Conservation (phyloP, 768 basidiomycete species). For the Serendipita vermifera region DNA sequence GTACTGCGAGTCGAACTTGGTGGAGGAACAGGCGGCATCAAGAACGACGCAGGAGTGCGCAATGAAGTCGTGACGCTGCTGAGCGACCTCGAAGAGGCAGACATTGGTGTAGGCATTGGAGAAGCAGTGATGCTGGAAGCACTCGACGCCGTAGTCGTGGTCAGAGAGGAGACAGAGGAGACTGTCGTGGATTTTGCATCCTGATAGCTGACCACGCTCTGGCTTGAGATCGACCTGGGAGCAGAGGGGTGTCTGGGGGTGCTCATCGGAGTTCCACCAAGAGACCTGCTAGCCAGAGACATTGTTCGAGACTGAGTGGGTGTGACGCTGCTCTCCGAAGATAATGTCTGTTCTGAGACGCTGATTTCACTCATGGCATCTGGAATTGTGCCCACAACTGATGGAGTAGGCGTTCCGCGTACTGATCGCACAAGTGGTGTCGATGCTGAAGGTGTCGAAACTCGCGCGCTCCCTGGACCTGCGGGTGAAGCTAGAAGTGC, state of each 20-base stretch:
- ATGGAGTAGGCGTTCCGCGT: conserved; percentile 9
- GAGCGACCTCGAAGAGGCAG: not conserved
- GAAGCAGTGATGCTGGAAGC: not conserved
- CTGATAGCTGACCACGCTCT: not conserved
- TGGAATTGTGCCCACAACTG: not conserved
- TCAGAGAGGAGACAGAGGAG: not conserved
- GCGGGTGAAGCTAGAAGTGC: conserved; percentile 7
- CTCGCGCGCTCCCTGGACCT: not conserved
- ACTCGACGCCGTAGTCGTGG: not conserved
- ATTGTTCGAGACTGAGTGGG: not conserved
- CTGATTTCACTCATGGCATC: not conserved
- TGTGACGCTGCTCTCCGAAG: not conserved
- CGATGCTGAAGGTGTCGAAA: not conserved
- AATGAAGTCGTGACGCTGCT: not conserved
- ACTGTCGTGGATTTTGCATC: not conserved
- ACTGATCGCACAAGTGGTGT: not conserved
- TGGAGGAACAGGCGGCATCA: not conserved
- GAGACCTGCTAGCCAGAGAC: not conserved
- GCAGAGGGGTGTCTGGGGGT: not conserved
- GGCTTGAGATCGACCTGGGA: not conserved
- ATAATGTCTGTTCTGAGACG: not conserved
- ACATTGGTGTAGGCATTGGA: not conserved
- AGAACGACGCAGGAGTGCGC: not conserved
- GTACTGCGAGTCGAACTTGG: not conserved
- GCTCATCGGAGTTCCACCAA: not conserved